These are phyloP conservation scores for Salix purpurea DNA, from an alignment of 345 rosid genomes.

Conservation along the genomic window DNA sequence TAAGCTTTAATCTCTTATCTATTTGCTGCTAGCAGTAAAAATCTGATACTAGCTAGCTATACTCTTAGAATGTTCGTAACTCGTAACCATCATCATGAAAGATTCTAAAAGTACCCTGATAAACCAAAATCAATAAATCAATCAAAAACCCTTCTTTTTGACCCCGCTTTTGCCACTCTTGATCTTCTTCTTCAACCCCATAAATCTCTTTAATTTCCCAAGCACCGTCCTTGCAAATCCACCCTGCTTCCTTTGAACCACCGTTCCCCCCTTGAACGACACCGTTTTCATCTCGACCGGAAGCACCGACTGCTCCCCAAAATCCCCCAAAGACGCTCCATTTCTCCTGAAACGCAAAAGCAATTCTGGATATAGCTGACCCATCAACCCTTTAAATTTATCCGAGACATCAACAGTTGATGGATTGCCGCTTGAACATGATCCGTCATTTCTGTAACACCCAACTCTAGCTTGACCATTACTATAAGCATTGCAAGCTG, in stretches of 20 bases:
- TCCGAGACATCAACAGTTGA: constrained; percentile 9
- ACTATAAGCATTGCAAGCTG: constrained; percentile 36
- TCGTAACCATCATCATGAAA: background rate
- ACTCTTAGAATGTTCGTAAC: too few species aligned
- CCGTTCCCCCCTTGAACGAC: background rate
- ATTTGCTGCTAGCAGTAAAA: background rate
- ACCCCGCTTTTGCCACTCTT: background rate
- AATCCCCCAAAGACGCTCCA: constrained; percentile 33
- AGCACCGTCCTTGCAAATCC: constrained; percentile 19
- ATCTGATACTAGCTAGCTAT: background rate
- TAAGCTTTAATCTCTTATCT: background rate
- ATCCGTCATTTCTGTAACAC: constrained; percentile 11
- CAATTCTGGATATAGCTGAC: constrained; percentile 26
- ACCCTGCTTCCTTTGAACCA: background rate
- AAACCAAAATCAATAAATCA: background rate
- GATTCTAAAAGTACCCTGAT: background rate
- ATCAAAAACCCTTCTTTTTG: background rate
- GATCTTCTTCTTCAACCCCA: constrained; percentile 34
- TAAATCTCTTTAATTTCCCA: constrained; percentile 24
- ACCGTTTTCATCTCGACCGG: constrained; percentile 6
- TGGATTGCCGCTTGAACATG: background rate
- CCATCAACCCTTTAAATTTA: constrained; percentile 29
- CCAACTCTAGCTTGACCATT: constrained; percentile 36
- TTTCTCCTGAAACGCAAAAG: constrained; percentile 10
- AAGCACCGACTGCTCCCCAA: constrained; percentile 9